phyloP scores from a whole-genome alignment of 345 rosid genomes.

The Pelargonium nanum region DNA sequence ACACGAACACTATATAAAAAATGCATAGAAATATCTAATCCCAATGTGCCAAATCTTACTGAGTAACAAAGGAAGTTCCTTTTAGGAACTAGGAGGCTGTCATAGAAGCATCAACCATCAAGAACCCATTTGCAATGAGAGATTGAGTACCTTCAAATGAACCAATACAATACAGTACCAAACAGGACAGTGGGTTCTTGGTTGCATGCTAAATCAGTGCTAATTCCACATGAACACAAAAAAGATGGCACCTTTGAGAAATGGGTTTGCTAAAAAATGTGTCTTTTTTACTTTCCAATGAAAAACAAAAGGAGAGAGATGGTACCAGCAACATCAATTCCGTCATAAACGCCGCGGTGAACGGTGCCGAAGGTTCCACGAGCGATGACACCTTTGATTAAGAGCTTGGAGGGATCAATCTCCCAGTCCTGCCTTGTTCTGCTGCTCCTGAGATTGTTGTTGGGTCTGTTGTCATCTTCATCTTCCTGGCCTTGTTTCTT shows the following conservation, averaged over 20 bases:
- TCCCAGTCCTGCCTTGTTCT: slow-evolving; percentile 77
- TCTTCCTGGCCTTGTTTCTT: slow-evolving; percentile 28
- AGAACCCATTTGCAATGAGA: background rate
- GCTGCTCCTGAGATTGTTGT: slow-evolving; percentile 3
- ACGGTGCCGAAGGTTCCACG: slow-evolving; percentile 94
- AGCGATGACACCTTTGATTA: slow-evolving; percentile 68
- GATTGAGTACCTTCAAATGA: background rate
- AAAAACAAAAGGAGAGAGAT: background rate
- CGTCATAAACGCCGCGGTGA: slow-evolving; percentile 88
- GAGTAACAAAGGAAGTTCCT: background rate
- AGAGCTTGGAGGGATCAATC: slow-evolving; percentile 91
- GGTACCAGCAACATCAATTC: slow-evolving; percentile 93
- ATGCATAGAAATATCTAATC: too few species aligned
- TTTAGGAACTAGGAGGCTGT: too few species aligned
- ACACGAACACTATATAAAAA: background rate
- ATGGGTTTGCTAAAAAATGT: background rate
- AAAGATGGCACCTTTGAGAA: background rate
- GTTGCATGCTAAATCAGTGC: too few species aligned
- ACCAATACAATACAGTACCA: background rate
- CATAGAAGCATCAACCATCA: background rate
- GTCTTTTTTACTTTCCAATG: background rate
- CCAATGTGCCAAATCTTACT: too few species aligned
- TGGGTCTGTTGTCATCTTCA: slow-evolving; percentile 17
- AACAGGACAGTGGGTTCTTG: background rate
- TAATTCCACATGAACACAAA: background rate